These are phyloP conservation scores for Aquilaria yunnanensis DNA, from an alignment of 345 rosid genomes.

Conservation along the genomic window DNA sequence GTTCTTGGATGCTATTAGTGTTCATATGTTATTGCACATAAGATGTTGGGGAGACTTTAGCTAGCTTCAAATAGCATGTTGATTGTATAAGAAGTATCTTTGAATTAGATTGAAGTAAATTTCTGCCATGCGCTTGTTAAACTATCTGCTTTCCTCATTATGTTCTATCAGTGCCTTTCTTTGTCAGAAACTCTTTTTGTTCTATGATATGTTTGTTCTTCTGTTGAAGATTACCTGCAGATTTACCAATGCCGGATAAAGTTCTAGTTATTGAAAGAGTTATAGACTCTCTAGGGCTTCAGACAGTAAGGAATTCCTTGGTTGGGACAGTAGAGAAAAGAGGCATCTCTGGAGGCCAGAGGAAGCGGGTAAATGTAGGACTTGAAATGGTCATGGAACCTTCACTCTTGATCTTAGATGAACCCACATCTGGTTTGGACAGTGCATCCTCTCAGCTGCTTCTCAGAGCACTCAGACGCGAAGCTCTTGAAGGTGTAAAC, in stretches of 20 bases:
- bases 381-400: slow-evolving; percentile 98
- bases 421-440: slow-evolving; percentile 97
- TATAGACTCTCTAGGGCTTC: slow-evolving; percentile 84
- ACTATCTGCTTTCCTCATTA: slow-evolving; percentile 1
- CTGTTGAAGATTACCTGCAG: slow-evolving; percentile 53
- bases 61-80: background rate
- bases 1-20: background rate
- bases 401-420: slow-evolving; percentile 87
- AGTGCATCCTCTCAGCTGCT: slow-evolving; percentile 94
- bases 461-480: slow-evolving; percentile 85
- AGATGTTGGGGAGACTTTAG: background rate
- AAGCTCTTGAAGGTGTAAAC: slow-evolving; percentile 91
- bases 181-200: slow-evolving; percentile 1
- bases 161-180: slow-evolving; percentile 3
- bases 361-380: slow-evolving; percentile 94
- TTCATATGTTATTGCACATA: background rate
- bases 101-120: slow-evolving; percentile 1
- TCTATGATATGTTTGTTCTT: slow-evolving; percentile 8
- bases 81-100: background rate
- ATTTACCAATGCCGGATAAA: slow-evolving; percentile 57
- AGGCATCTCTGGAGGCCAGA: slow-evolving; percentile 97
- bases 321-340: slow-evolving; percentile 96
- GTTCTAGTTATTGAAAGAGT: slow-evolving; percentile 91
- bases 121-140: slow-evolving; percentile 1
- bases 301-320: slow-evolving; percentile 65